These are phyloP conservation scores for Luzula sylvatica DNA, from an alignment of 176 grass and related monocot species.

Conservation along the genomic window DNA sequence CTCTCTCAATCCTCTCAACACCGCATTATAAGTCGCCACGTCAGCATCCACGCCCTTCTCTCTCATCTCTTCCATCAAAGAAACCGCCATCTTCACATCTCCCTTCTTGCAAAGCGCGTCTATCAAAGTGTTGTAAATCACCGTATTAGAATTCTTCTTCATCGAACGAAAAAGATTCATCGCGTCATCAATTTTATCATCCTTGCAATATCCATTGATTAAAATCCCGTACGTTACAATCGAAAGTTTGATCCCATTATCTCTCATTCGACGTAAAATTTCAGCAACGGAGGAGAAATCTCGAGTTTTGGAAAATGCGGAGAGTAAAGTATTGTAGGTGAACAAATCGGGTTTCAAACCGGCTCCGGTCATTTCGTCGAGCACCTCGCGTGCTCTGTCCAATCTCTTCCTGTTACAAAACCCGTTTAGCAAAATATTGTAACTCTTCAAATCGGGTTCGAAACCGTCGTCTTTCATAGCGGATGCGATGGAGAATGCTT, in stretches of 20 bases:
- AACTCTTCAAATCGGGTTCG: slow-evolving; percentile 45
- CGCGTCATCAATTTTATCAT: slow-evolving; percentile 46
- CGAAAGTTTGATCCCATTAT: slow-evolving; percentile 45
- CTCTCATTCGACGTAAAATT: slow-evolving; percentile 53
- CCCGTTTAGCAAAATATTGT: slow-evolving; percentile 61
- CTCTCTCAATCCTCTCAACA: slow-evolving; percentile 46
- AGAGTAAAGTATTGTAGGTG: slow-evolving; percentile 71
- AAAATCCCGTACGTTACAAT: slow-evolving; percentile 63
- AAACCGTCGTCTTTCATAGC: slow-evolving; percentile 59
- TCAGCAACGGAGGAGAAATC: slow-evolving; percentile 42
- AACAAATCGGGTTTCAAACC: slow-evolving; percentile 45
- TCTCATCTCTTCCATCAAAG: slow-evolving; percentile 51
- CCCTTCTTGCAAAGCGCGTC: slow-evolving; percentile 42
- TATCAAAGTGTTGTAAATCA: slow-evolving; percentile 67
- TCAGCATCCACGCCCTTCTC: slow-evolving; percentile 36
- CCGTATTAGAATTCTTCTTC: slow-evolving; percentile 34
- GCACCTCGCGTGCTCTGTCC: slow-evolving; percentile 31
- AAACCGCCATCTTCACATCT: slow-evolving; percentile 26
- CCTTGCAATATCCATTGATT: slow-evolving; percentile 79
- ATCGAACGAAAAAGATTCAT: slow-evolving; percentile 52
- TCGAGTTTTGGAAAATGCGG: slow-evolving; percentile 38
- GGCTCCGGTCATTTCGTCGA: slow-evolving; percentile 37
- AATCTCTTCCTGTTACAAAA: slow-evolving; percentile 64
- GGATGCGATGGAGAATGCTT: slow-evolving; percentile 31
- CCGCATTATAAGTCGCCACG: slow-evolving; percentile 47